Percentiles rank a stretch among this genome's conserved stretches.
Conservation (phyloP, 1,284 basidiomycete species). For the Anthracocystis setariae region DNA sequence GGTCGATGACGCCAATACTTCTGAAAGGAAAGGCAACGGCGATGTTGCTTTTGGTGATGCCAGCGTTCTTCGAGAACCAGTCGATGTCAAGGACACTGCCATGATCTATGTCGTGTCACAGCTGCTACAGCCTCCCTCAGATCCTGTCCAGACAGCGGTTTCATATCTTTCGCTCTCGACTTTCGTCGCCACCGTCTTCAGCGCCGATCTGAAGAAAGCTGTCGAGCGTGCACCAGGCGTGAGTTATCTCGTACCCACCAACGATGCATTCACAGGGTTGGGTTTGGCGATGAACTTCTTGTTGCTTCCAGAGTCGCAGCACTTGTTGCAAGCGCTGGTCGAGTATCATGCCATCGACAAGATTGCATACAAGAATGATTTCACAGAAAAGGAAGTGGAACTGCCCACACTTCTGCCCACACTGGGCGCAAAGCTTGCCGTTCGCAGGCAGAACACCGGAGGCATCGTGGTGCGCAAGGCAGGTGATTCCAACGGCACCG, state of each 20-base stretch:
- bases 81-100: constrained; percentile 77
- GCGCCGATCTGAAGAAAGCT: constrained; percentile 51
- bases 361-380: constrained; percentile 78
- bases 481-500: constrained; percentile 17
- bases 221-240: constrained; percentile 73
- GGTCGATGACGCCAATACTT: constrained; percentile 65
- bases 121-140: constrained; percentile 81
- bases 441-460: constrained; percentile 46
- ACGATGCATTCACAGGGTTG: constrained; percentile 84
- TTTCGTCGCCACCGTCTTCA: constrained; percentile 79
- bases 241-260: constrained; percentile 87
- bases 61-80: constrained; percentile 80
- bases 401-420: constrained; percentile 62
- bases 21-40: constrained; percentile 45
- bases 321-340: constrained; percentile 83
- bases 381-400: constrained; percentile 68
- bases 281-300: constrained; percentile 91
- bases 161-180: constrained; percentile 84
- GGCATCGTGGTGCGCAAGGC: constrained; percentile 36
- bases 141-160: constrained; percentile 83
- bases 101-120: constrained; percentile 90
- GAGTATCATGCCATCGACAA: constrained; percentile 83
- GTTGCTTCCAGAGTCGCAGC: constrained; percentile 73
- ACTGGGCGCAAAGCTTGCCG: constrained; percentile 28
- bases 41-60: constrained; percentile 84